Evolutionary conservation across 73 alveolate genomes (phyloP).

Genomic region (Uronychia setigera): DNA sequence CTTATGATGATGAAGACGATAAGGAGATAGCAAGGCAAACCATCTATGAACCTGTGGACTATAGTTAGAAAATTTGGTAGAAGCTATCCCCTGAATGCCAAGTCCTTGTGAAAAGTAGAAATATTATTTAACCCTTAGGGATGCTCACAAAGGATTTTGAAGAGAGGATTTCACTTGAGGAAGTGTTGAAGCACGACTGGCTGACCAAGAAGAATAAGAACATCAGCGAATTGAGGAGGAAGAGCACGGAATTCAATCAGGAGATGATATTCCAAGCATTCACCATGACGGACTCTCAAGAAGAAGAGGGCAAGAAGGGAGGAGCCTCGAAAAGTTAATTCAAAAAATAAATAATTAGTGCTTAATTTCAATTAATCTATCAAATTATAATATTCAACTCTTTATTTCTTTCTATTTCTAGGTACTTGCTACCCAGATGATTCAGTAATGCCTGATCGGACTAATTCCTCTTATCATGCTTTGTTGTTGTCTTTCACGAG

Average conservation of each 20-base stretch:
- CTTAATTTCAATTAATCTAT: too few species aligned
- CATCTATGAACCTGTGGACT: conserved; percentile 56
- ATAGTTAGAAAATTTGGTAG: conserved; percentile 15
- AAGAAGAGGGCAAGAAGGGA: too few species aligned
- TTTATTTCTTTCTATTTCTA: too few species aligned
- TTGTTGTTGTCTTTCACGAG: not conserved
- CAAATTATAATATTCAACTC: too few species aligned
- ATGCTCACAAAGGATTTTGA: not conserved
- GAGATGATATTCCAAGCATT: too few species aligned
- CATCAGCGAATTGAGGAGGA: too few species aligned
- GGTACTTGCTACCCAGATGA: too few species aligned
- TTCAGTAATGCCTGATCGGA: not conserved
- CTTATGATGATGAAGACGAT: conserved; percentile 74
- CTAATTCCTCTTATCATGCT: not conserved
- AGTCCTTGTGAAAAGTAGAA: conserved; percentile 3
- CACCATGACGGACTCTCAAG: too few species aligned
- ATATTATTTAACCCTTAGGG: not conserved
- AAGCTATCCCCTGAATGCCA: conserved; percentile 16
- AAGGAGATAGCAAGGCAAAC: conserved; percentile 78
- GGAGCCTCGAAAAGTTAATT: too few species aligned
- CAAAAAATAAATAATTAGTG: too few species aligned
- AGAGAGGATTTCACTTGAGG: not conserved
- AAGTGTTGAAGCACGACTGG: not conserved
- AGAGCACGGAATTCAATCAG: too few species aligned
- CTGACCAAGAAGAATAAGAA: too few species aligned